phyloP scores from a whole-genome alignment of 2,329 filamentous ascomycete genomes.

The Aspergillus carbonarius region DNA sequence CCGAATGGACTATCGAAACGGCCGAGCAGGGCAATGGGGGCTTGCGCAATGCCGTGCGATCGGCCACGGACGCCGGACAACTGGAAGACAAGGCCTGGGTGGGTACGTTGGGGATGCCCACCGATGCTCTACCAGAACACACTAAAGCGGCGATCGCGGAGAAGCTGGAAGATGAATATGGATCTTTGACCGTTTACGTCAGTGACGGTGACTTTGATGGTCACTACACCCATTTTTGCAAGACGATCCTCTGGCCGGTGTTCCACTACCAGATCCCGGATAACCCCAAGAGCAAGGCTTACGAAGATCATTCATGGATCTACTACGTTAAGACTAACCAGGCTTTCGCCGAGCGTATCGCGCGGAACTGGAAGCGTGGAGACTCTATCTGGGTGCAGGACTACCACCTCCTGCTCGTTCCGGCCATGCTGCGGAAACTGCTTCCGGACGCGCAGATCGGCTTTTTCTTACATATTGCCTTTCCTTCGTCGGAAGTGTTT shows the following conservation, averaged over 20 bases:
- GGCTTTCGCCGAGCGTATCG: conserved; percentile 85
- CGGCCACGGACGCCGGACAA: conserved; percentile 67
- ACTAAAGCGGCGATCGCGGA: conserved; percentile 83
- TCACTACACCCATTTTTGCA: conserved; percentile 95
- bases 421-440: conserved; percentile 84
- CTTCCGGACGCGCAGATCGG: conserved; percentile 87
- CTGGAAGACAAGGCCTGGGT: conserved; percentile 82
- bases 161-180: conserved; percentile 73
- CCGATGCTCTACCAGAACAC: conserved; percentile 73
- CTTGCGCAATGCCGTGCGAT: conserved; percentile 81
- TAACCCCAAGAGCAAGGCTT: conserved; percentile 97
- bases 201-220: conserved; percentile 91
- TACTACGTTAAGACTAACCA: conserved; percentile 93
- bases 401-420: conserved; percentile 88
- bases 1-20: conserved; percentile 77
- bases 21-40: conserved; percentile 92
- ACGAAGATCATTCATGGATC: conserved; percentile 94
- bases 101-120: conserved; percentile 90
- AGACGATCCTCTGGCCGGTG: conserved; percentile 95
- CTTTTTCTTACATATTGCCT: conserved; percentile 92
- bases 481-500: conserved; percentile 95
- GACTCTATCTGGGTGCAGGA: conserved; percentile 96
- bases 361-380: conserved; percentile 88
- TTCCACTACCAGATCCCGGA: conserved; percentile 98
- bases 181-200: conserved; percentile 80